Base-by-base conservation (phyloP, 2,329 filamentous ascomycete species). In the Zalaria obscura region DNA sequence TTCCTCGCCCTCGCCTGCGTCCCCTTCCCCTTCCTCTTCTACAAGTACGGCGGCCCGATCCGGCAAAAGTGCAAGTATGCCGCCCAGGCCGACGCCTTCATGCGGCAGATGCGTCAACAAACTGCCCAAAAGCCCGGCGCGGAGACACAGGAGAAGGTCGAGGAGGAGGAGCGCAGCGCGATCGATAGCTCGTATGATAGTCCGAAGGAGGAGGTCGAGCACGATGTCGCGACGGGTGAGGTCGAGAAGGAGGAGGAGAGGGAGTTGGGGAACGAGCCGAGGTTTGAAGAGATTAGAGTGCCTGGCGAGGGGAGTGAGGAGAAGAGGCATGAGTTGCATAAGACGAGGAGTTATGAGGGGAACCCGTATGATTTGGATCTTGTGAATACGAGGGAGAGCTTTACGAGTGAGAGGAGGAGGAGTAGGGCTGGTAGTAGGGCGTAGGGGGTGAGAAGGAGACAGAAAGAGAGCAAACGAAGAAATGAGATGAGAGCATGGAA, bases 1-100 rank as follows among this genome's bases (percentile, higher is more conserved):
- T 88, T 89, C 62, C 65, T 89, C 3, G 75, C 81, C 0, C 57
- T 87, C 3, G 71, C 69, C 7, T 87, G 82, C 58, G 65, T 85
- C 11, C 81, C 83, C 0, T 80, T 83, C 53, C 83, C 83, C 0
- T 80, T 83, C 58, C 57, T 89, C 10, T 84, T 89, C 60, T 83
- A 83, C 64, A 77, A 72, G 50, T 85, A 84, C 56, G 83, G 83
- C 33, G 63, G 59, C 5, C 25, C 47, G 27, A 80, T 88, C 50
- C 70, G 82, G 25, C 64, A 69, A 56, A 73, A 68, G 53, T 85
- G 81, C 69, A 78, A 80, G 63, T 87, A 73, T 53, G 76, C 81
- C 4, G 70, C 75, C 6, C 72, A 84, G 58, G 75, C 80, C 5
- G 77, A 78, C 27, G 67, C 66, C 7, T 73, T 81, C 45, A 67